phyloP scores from a whole-genome alignment of 176 grass and related monocot genomes.

The Phoenix dactylifera region DNA sequence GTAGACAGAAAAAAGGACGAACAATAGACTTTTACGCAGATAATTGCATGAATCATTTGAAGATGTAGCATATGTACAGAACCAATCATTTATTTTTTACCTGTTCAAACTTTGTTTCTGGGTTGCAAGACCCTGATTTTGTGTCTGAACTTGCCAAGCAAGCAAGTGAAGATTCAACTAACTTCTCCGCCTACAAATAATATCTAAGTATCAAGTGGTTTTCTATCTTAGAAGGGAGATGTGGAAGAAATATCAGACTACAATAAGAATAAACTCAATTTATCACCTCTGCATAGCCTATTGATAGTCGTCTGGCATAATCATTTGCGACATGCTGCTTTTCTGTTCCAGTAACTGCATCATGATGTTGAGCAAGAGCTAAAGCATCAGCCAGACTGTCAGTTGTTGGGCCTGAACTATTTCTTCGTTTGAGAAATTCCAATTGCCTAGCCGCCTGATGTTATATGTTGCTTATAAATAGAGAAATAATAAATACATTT shows the following conservation, averaged over 20 bases:
- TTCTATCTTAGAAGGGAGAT: background rate
- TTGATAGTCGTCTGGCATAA: conserved; percentile 92
- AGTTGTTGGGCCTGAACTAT: conserved; percentile 33
- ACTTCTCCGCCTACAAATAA: conserved; percentile 54
- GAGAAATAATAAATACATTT: background rate
- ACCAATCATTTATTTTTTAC: conserved; percentile 13
- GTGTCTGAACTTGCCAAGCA: conserved; percentile 56
- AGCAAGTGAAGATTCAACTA: conserved; percentile 69
- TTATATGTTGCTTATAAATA: conserved; percentile 1
- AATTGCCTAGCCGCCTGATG: conserved; percentile 76
- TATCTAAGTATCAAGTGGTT: conserved; percentile 1
- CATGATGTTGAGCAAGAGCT: conserved; percentile 81
- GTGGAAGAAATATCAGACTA: too few relatives aligned
- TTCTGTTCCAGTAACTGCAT: conserved; percentile 94
- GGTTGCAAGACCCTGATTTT: conserved; percentile 43
- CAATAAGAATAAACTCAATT: too few relatives aligned
- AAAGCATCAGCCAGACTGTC: conserved; percentile 71
- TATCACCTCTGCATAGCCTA: conserved; percentile 68
- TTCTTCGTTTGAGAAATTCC: conserved; percentile 66
- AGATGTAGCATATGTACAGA: too few relatives aligned
- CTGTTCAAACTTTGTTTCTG: conserved; percentile 56
- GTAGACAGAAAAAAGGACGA: too few relatives aligned
- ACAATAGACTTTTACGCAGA: too few relatives aligned
- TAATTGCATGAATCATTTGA: too few relatives aligned
- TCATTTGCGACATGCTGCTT: conserved; percentile 97